phyloP scores from a whole-genome alignment of 352 stramenopile genomes.

The Pythium phragmitis region DNA sequence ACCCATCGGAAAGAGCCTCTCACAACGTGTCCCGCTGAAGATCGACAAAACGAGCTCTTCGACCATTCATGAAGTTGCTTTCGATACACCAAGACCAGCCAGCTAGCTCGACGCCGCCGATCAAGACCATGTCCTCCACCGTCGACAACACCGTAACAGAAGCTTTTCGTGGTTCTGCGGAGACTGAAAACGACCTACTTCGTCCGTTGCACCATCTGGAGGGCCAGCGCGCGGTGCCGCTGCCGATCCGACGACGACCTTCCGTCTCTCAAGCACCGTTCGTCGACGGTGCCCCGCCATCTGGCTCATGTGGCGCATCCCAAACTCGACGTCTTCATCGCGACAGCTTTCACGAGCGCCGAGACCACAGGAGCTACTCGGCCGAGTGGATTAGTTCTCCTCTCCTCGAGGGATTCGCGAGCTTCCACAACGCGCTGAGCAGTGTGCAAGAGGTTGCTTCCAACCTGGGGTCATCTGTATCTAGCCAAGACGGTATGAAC shows the following conservation, averaged over 20 bases:
- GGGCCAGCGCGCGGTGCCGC: constrained; percentile 3
- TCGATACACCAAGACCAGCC: constrained; percentile 2
- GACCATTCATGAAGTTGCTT: constrained; percentile 27
- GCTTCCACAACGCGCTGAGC: constrained; percentile 22
- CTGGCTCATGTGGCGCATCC: constrained; percentile 5
- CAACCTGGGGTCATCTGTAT: background rate
- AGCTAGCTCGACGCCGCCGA: background rate
- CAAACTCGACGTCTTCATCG: constrained; percentile 12
- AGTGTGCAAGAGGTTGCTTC: constrained; percentile 10
- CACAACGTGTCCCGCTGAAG: background rate
- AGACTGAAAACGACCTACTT: constrained; percentile 2
- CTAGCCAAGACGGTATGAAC: constrained; percentile 7
- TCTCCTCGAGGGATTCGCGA: constrained; percentile 24
- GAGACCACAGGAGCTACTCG: constrained; percentile 21
- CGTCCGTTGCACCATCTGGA: constrained; percentile 12
- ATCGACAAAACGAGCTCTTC: constrained; percentile 9
- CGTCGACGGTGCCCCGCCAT: background rate
- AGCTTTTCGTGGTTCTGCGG: background rate
- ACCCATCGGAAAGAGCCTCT: constrained; percentile 1
- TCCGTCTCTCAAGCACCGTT: background rate
- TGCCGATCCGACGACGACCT: constrained; percentile 5
- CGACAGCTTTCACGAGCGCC: constrained; percentile 22
- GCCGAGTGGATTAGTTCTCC: constrained; percentile 28
- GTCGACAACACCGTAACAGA: constrained; percentile 9
- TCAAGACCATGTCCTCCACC: constrained; percentile 8